Percentiles rank a stretch among this genome's conserved stretches.
Conservation (phyloP, 495 filamentous ascomycete species). For the Annulohypoxylon moriforme region DNA sequence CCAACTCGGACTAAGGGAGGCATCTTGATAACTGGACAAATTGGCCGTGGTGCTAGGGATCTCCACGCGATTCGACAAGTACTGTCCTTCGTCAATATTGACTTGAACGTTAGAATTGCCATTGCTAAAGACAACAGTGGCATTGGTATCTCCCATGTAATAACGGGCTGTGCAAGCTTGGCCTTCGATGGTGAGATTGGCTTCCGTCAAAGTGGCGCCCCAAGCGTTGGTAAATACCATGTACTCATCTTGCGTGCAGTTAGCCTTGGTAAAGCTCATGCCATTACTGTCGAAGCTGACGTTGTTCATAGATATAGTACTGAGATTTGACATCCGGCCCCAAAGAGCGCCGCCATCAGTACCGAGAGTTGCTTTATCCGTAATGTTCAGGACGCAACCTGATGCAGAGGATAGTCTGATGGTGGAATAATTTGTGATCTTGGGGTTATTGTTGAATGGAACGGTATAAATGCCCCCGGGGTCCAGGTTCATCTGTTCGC, state of each 20-base stretch:
- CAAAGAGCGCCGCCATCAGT: not conserved
- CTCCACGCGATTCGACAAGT: slow-evolving; percentile 23
- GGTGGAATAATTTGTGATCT: not conserved
- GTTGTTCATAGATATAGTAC: not conserved
- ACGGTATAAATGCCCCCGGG: not conserved
- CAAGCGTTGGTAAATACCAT: not conserved
- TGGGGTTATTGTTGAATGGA: not conserved
- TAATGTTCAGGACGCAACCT: slow-evolving; percentile 1
- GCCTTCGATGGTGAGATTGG: slow-evolving; percentile 15
- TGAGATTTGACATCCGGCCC: not conserved
- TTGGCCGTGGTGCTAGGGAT: slow-evolving; percentile 20
- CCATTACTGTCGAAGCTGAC: not conserved
- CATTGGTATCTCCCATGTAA: slow-evolving; percentile 49
- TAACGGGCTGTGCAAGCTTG: slow-evolving; percentile 47
- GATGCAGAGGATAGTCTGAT: not conserved
- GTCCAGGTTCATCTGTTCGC: slow-evolving; percentile 3
- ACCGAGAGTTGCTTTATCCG: not conserved
- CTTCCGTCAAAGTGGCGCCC: not conserved
- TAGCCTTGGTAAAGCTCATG: not conserved
- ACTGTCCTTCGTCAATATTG: slow-evolving; percentile 41
- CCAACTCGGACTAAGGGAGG: slow-evolving; percentile 35
- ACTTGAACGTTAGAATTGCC: slow-evolving; percentile 39
- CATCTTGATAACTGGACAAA: slow-evolving; percentile 31
- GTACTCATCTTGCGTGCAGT: slow-evolving; percentile 17
- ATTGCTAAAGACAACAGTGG: slow-evolving; percentile 28